Evolutionary conservation across 2,329 filamentous ascomycete genomes (phyloP), one percentile per base, ranked within the genome.

Genomic region (Calonectria leucothoes): DNA sequence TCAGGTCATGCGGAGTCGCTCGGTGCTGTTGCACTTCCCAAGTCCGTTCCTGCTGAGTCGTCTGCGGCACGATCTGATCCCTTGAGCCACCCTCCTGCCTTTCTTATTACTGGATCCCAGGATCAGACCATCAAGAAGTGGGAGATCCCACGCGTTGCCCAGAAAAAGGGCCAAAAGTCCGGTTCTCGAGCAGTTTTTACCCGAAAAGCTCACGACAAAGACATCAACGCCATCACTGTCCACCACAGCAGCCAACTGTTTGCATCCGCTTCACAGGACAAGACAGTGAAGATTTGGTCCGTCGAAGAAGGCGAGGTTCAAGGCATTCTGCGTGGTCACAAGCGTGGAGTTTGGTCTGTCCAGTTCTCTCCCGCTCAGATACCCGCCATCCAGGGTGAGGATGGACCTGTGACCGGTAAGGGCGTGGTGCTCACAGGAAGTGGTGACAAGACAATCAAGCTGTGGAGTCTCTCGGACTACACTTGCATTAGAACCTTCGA

Each of bases 221-320:
- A 99, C 78, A 99, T 99, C 85, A 99, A 99, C 80, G 95, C 97
- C 3, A 91, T 99, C 65, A 95, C 97, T 76, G 89, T 97, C 14
- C 94, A 95, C 76, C 90, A 92, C 27, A 89, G 90, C 1, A 91
- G 91, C 6, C 91, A 92, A n/a, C 86, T 98, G 1, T 98, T 99
- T 81, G 97, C 96, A 4, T 98, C 97, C 1, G 96, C 97, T 35
- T 98, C 96, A 6, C 97, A 99, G 85, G 97, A 99, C 83, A 94
- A 95, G 77, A 97, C 95, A 0, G 95, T 98, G 77, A 99, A 98
- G 86, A 97, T 99, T 72, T 99, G 96, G 94, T 97, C 96, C 10
- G 89, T 93, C 8, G 93, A 96, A 77, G 94, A 97, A 82, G 96
- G 97, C 25, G 95, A 98, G 80, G 94, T 96, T 0, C 92, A 97